phyloP scores from a whole-genome alignment of 495 filamentous ascomycete genomes.

The Penicillium fimorum region DNA sequence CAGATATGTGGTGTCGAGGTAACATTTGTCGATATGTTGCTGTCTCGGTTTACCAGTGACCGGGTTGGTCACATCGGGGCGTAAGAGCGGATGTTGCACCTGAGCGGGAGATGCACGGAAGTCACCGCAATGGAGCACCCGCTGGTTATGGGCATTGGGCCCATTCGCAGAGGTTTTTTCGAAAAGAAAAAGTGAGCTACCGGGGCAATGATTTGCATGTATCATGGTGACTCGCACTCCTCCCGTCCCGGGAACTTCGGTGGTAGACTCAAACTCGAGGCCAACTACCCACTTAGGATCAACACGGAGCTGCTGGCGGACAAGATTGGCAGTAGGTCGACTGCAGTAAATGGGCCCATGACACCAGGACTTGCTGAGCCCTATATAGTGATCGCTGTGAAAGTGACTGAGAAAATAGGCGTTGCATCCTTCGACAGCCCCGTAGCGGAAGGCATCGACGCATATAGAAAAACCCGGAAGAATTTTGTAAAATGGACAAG shows the following conservation, averaged over 20 bases:
- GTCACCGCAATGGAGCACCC: slow-evolving; percentile 92
- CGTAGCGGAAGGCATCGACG: slow-evolving; percentile 96
- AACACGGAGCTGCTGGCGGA: slow-evolving; percentile 80
- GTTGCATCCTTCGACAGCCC: slow-evolving; percentile 83
- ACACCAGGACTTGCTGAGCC: slow-evolving; percentile 80
- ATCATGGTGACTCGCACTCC: slow-evolving; percentile 91
- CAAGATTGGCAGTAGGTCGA: slow-evolving; percentile 83
- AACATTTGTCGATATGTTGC: slow-evolving; percentile 90
- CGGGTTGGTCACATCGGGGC: slow-evolving; percentile 67
- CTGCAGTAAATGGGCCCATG: slow-evolving; percentile 98
- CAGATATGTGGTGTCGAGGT: slow-evolving; percentile 95
- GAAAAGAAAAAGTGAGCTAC: slow-evolving; percentile 90
- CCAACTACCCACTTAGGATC: slow-evolving; percentile 82
- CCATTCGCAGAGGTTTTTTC: slow-evolving; percentile 69
- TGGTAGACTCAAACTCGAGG: slow-evolving; percentile 79
- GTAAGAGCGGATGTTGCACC: slow-evolving; percentile 75
- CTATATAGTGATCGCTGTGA: slow-evolving; percentile 96
- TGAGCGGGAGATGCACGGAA: slow-evolving; percentile 91
- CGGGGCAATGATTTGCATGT: slow-evolving; percentile 95
- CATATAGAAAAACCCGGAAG: slow-evolving; percentile 87
- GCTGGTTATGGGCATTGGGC: slow-evolving; percentile 58
- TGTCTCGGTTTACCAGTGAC: slow-evolving; percentile 67
- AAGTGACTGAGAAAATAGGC: slow-evolving; percentile 99
- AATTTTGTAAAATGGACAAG: slow-evolving; percentile 98
- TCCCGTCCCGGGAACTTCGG: slow-evolving; percentile 73